These are phyloP conservation scores for Wickerhamiella infanticola DNA, from an alignment of 1,139 yeast species.

Conservation along the genomic window DNA sequence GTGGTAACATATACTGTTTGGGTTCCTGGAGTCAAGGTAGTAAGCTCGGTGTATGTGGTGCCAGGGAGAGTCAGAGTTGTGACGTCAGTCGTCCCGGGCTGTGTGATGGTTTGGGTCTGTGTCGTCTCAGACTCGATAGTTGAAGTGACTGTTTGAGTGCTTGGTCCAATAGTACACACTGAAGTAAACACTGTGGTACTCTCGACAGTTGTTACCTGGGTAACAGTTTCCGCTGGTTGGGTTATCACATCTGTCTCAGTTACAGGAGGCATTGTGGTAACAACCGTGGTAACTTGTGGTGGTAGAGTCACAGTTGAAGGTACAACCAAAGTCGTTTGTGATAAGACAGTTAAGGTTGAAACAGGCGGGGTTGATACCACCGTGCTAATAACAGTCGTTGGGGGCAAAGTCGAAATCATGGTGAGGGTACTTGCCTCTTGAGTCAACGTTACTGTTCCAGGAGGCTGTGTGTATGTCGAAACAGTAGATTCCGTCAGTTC, in stretches of 20 bases:
- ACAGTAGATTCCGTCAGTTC: constrained; percentile 1
- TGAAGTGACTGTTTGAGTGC: constrained; percentile 5
- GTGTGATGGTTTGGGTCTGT: neutral
- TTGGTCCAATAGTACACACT: constrained; percentile 1
- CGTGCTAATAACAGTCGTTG: constrained; percentile 3
- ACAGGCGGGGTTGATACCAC: constrained; percentile 1
- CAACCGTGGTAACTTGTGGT: neutral
- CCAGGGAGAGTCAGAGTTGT: constrained; percentile 3
- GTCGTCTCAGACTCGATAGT: constrained; percentile 1
- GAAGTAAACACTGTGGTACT: constrained; percentile 2
- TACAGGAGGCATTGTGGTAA: constrained; percentile 1
- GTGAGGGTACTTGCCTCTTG: constrained; percentile 4
- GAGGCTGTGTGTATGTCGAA: constrained; percentile 4
- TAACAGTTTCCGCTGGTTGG: neutral
- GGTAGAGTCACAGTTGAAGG: neutral
- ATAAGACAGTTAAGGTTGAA: constrained; percentile 2
- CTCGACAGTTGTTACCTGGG: neutral
- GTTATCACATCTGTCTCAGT: neutral
- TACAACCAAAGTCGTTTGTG: neutral
- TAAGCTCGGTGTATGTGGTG: neutral
- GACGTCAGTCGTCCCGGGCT: constrained; percentile 3
- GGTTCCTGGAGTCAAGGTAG: constrained; percentile 1
- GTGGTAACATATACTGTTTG: constrained; percentile 2
- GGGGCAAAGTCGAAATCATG: constrained; percentile 4
- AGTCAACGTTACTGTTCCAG: constrained; percentile 5